Base-by-base conservation (phyloP, 257 asterid genomes). In the Ophiorrhiza pumila region DNA sequence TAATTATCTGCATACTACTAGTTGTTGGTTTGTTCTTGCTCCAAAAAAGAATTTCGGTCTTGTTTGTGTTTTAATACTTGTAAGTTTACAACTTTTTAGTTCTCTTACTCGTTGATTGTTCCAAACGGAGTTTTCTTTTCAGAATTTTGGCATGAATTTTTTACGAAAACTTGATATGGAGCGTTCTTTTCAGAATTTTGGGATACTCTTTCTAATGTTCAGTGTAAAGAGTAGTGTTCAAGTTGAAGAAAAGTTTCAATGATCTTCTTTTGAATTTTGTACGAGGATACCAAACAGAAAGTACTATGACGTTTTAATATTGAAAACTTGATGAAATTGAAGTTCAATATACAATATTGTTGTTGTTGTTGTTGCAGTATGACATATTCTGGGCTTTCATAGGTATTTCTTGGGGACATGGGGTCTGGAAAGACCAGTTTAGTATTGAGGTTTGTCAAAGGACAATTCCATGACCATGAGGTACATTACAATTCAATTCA, bases 351-450 rank as follows among this genome's bases (percentile, higher is more conserved):
- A n/a, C n/a, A n/a, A n/a, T n/a, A n/a, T n/a, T n/a, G n/a, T n/a
- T n/a, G n/a, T n/a, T n/a, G n/a, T n/a, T 42, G 61, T 8, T 49
- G 61, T 50, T 49, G 73, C 58, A 32, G 41, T 23, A 17, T 63
- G 29, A 39, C 59, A 41, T 22, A 37, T 49, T 47, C 15, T 42
- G 29, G 10, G 31, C 2, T 47, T 56, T n/a, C 39, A 29, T 72
- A 81, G 83, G 85, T 81, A 10, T 80, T 78, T 31, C 69, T 81
- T 57, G 85, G 83, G 66, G 82, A 81, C 69, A 81, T 78, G 85
- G 85, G 85, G 34, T 75, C 83, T 45, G 85, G 85, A 57, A 81
- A 81, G 59, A 78, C 78, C 62, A 81, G 83, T 65, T 72, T 81
- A 62, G 83, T 65, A 3, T 62, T 78, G 41, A 81, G 85, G 79